phyloP scores from a whole-genome alignment of 192 early-diverging fungal species.

The Coemansia brasiliensis region DNA sequence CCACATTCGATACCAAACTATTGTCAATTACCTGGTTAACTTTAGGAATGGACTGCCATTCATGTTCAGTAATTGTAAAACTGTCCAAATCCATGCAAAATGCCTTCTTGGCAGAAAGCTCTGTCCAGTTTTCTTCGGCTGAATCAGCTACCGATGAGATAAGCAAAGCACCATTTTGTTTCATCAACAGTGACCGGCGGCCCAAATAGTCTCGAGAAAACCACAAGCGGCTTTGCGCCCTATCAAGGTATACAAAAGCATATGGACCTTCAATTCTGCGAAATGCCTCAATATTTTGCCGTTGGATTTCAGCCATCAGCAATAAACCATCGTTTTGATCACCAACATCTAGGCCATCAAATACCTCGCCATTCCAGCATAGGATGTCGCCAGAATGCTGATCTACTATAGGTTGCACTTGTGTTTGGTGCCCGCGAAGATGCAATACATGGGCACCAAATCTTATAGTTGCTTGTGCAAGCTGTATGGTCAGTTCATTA shows the following conservation, averaged over 20 bases:
- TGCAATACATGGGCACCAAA: slow-evolving; percentile 63
- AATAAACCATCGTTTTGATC: slow-evolving; percentile 62
- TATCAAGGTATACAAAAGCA: slow-evolving; percentile 70
- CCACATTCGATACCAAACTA: too few relatives aligned
- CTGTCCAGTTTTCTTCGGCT: slow-evolving; percentile 56
- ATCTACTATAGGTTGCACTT: slow-evolving; percentile 61
- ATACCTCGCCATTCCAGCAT: slow-evolving; percentile 92
- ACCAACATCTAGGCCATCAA: slow-evolving; percentile 69
- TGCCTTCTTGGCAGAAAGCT: slow-evolving; percentile 77
- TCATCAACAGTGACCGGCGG: slow-evolving; percentile 62
- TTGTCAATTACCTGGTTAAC: not conserved
- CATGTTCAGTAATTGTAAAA: slow-evolving; percentile 12
- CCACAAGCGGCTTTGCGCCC: slow-evolving; percentile 56
- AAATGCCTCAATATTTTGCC: slow-evolving; percentile 44
- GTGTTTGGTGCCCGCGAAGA: slow-evolving; percentile 61
- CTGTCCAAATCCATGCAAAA: slow-evolving; percentile 64
- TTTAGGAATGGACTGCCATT: slow-evolving; percentile 7
- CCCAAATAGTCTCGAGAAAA: slow-evolving; percentile 88
- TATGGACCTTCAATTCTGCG: slow-evolving; percentile 74
- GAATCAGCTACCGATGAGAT: slow-evolving; percentile 52
- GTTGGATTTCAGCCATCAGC: slow-evolving; percentile 45
- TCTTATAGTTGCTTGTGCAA: not conserved
- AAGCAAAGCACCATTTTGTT: slow-evolving; percentile 26
- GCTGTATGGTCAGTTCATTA: not conserved
- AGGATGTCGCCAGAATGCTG: slow-evolving; percentile 55